Conservation (phyloP, 2,329 filamentous ascomycete genomes). For the Trichophyton simii region DNA sequence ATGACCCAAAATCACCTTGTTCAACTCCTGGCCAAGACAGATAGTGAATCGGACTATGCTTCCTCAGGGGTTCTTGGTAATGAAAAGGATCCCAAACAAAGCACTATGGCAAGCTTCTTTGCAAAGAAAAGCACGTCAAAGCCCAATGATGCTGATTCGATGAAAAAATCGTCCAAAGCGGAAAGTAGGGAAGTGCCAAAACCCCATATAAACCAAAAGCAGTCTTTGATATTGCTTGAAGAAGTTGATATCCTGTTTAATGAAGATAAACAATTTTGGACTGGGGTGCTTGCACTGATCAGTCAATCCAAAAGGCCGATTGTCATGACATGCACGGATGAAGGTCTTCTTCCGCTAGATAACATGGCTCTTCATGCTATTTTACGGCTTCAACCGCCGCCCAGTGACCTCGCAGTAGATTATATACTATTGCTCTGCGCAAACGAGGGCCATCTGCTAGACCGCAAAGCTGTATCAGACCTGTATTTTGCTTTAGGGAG, state of each 20-base stretch:
- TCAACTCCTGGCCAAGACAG: slow-evolving; percentile 34
- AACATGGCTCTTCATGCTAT: slow-evolving; percentile 73
- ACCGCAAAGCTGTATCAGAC: slow-evolving; percentile 51
- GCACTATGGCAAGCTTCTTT: slow-evolving; percentile 73
- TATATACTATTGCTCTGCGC: slow-evolving; percentile 72
- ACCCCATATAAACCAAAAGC: slow-evolving; percentile 27
- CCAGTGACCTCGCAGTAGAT: slow-evolving; percentile 58
- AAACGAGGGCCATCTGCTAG: slow-evolving; percentile 72
- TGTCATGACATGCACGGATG: slow-evolving; percentile 89
- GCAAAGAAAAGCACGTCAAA: slow-evolving; percentile 37
- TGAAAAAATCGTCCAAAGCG: background rate
- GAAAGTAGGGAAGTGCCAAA: slow-evolving; percentile 12
- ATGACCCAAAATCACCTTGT: slow-evolving; percentile 96
- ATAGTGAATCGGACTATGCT: slow-evolving; percentile 24
- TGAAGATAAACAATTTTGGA: slow-evolving; percentile 92
- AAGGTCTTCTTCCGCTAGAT: slow-evolving; percentile 63
- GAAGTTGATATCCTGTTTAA: slow-evolving; percentile 91
- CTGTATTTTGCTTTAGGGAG: slow-evolving; percentile 57
- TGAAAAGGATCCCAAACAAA: slow-evolving; percentile 54
- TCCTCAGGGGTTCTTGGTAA: background rate
- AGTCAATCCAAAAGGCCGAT: slow-evolving; percentile 79
- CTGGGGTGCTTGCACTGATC: slow-evolving; percentile 64
- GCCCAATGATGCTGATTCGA: slow-evolving; percentile 9
- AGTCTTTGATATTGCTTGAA: slow-evolving; percentile 86
- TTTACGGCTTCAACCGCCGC: slow-evolving; percentile 58